Evolutionary conservation across 768 basidiomycete genomes (phyloP).

Genomic region (Gautieria morchelliformis): DNA sequence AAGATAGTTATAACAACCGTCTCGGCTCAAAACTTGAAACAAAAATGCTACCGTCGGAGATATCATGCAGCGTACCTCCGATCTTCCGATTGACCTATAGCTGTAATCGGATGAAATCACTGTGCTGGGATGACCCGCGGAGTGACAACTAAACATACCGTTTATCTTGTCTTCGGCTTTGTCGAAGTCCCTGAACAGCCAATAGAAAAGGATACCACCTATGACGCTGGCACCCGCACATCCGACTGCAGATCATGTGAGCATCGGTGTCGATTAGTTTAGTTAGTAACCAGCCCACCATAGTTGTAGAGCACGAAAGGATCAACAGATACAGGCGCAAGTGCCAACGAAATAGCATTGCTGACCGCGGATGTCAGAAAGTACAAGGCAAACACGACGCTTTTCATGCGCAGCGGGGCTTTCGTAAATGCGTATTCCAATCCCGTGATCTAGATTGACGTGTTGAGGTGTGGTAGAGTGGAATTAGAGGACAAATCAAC

Average conservation of each 20-base stretch:
- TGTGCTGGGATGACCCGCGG: too few species aligned
- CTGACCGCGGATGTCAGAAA: conserved; percentile 4
- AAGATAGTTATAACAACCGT: too few species aligned
- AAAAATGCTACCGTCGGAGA: too few species aligned
- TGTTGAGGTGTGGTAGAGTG: too few species aligned
- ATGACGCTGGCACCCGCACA: conserved; percentile 6
- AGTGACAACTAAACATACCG: neutral
- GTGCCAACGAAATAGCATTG: conserved; percentile 5
- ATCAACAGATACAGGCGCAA: conserved; percentile 8
- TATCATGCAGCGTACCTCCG: neutral
- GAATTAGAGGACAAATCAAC: neutral
- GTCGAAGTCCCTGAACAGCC: conserved; percentile 4
- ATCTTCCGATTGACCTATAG: conserved; percentile 3
- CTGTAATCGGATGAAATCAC: neutral
- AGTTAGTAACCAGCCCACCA: neutral
- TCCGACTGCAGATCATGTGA: neutral
- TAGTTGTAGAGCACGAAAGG: conserved; percentile 8
- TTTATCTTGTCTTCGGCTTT: conserved; percentile 2
- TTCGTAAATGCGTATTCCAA: conserved; percentile 6
- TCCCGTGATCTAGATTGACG: neutral
- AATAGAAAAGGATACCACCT: conserved; percentile 6
- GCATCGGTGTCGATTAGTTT: neutral
- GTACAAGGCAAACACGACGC: conserved; percentile 5
- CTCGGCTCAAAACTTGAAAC: too few species aligned
- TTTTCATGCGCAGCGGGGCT: conserved; percentile 5